phyloP scores from a whole-genome alignment of 176 grass and related monocot genomes.

The Oryza glumipatula region DNA sequence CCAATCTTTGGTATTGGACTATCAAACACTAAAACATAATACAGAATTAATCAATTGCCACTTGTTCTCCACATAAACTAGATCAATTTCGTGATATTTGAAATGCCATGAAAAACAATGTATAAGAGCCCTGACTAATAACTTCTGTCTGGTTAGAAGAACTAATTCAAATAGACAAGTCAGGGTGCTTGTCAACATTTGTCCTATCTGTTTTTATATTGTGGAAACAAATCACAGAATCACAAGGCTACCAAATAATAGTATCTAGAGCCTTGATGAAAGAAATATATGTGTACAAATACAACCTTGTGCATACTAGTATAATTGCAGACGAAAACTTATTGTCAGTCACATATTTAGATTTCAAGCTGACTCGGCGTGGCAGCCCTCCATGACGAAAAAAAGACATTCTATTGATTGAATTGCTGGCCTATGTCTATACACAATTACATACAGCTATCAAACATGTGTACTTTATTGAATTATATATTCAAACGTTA shows the following conservation, averaged over 20 bases:
- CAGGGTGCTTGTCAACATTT: neutral
- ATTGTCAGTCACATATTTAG: slow-evolving; percentile 7
- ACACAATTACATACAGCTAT: neutral
- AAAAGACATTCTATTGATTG: neutral
- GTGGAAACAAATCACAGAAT: slow-evolving; percentile 10
- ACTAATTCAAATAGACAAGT: neutral
- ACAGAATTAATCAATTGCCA: too few relatives aligned
- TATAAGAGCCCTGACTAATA: neutral
- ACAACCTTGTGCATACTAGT: neutral
- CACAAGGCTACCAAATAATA: neutral
- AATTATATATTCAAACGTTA: neutral
- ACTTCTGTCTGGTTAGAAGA: neutral
- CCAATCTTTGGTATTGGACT: neutral
- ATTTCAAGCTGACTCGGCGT: neutral
- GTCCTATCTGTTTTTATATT: neutral
- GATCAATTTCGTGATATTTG: neutral
- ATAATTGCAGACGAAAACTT: neutral
- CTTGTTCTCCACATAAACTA: neutral
- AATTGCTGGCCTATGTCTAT: neutral
- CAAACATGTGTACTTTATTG: slow-evolving; percentile 14
- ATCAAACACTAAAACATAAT: neutral
- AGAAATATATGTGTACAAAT: neutral
- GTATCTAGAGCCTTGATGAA: neutral
- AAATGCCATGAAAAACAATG: neutral
- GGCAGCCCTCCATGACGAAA: neutral